Percentiles rank a stretch among this genome's conserved stretches.
Evolutionary conservation across 2,329 filamentous ascomycete genomes (phyloP).

Genomic region (Cladophialophora carrionii): DNA sequence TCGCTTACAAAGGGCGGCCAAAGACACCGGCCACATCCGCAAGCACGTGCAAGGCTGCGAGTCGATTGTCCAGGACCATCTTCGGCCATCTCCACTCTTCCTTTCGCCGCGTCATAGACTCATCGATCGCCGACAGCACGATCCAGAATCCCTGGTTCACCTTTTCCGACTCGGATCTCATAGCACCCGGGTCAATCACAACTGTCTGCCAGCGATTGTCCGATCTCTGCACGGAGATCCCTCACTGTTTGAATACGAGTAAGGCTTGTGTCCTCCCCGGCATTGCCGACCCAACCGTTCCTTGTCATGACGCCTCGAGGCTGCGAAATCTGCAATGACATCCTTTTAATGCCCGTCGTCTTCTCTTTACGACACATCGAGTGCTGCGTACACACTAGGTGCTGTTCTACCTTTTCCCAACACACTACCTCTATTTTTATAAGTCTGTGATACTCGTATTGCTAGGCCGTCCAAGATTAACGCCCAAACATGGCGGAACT

Average conservation of each 20-base stretch:
- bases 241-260: conserved; percentile 48
- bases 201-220: conserved; percentile 27
- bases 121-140: conserved; percentile 1
- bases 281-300: not conserved
- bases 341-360: conserved; percentile 33
- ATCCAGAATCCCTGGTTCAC: not conserved
- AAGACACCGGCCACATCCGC: not conserved
- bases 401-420: not conserved
- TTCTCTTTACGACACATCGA: not conserved
- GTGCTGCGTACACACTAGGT: not conserved
- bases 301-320: conserved; percentile 14
- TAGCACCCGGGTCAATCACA: conserved; percentile 24
- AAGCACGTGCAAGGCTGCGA: conserved; percentile 14
- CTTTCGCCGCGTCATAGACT: conserved; percentile 16
- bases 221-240: conserved; percentile 43
- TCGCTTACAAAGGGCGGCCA: conserved; percentile 20
- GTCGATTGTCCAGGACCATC: not conserved
- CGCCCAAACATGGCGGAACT: conserved; percentile 39
- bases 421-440: not conserved
- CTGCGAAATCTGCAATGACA: conserved; percentile 51
- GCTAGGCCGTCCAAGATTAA: not conserved
- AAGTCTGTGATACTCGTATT: not conserved
- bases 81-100: conserved; percentile 10
- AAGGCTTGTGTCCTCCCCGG: conserved; percentile 39
- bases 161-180: conserved; percentile 35